phyloP scores from a whole-genome alignment of 164 flowering plant genomes.

The Hamamelis virginiana region DNA sequence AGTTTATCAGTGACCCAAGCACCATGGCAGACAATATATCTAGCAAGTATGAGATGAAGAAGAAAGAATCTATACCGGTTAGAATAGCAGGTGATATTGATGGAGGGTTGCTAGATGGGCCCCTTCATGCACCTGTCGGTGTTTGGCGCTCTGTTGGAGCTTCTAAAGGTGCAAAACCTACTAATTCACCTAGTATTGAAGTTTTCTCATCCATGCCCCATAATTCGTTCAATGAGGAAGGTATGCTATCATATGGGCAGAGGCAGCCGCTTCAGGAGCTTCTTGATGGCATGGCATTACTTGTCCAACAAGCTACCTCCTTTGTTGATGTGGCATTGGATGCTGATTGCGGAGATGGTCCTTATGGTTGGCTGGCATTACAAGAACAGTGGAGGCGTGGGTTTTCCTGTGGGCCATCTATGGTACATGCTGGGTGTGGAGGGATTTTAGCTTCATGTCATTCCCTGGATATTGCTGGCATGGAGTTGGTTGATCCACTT shows the following conservation, averaged over 20 bases:
- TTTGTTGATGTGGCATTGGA: conserved; percentile 90
- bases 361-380: conserved; percentile 92
- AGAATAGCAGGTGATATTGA: conserved; percentile 90
- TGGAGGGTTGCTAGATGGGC: conserved; percentile 69
- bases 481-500: conserved; percentile 86
- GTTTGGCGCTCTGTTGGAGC: conserved; percentile 97
- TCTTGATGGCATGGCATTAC: conserved; percentile 81
- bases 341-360: conserved; percentile 81
- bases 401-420: conserved; percentile 90
- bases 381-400: conserved; percentile 92
- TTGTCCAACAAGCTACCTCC: conserved; percentile 95
- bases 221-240: conserved; percentile 65
- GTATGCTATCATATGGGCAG: conserved; percentile 56
- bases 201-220: conserved; percentile 44
- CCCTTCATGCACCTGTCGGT: conserved; percentile 75
- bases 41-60: conserved; percentile 61
- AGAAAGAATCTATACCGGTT: conserved; percentile 70
- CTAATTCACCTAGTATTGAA: conserved; percentile 55
- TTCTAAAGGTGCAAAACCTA: conserved; percentile 64
- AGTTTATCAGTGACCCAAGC: conserved; percentile 51
- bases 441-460: conserved; percentile 88
- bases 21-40: conserved; percentile 42
- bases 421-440: conserved; percentile 99
- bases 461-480: conserved; percentile 90
- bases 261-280: conserved; percentile 89